Percentiles rank a stretch among this genome's conserved stretches.
These are phyloP conservation scores for Mycosarcoma maydis DNA, from an alignment of 1,284 basidiomycete genomes.

Conservation along the genomic window DNA sequence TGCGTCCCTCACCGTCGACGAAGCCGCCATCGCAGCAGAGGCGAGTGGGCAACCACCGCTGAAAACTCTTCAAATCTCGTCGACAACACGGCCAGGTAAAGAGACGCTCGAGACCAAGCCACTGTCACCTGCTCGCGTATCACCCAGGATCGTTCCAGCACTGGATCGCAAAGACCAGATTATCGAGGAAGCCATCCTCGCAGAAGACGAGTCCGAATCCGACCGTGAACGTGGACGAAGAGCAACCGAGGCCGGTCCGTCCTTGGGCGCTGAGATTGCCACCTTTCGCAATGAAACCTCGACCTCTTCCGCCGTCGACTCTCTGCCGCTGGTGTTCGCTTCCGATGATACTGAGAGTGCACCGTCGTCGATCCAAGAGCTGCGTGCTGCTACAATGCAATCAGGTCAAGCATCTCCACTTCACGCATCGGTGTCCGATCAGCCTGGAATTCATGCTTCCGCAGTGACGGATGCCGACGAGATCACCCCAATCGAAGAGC, in stretches of 20 bases:
- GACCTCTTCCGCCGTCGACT: conserved; percentile 2
- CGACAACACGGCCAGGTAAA: conserved; percentile 32
- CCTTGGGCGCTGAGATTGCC: not conserved
- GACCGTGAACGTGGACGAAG: conserved; percentile 21
- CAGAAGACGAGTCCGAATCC: conserved; percentile 26
- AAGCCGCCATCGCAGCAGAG: conserved; percentile 44
- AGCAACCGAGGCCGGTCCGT: conserved; percentile 7
- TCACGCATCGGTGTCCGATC: conserved; percentile 4
- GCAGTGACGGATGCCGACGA: conserved; percentile 18
- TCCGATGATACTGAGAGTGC: conserved; percentile 29
- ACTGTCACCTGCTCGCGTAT: conserved; percentile 14
- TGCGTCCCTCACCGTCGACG: conserved; percentile 41
- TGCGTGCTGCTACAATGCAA: conserved; percentile 14
- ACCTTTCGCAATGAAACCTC: not conserved
- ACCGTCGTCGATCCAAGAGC: conserved; percentile 26
- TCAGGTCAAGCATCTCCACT: not conserved
- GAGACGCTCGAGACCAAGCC: conserved; percentile 5
- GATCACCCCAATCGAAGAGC: conserved; percentile 26
- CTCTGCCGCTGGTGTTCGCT: conserved; percentile 14
- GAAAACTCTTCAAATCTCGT: conserved; percentile 34
- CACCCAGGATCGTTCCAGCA: conserved; percentile 24
- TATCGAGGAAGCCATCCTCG: conserved; percentile 48
- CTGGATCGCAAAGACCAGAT: conserved; percentile 42
- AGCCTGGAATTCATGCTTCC: not conserved
- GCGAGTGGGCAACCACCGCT: conserved; percentile 41